A percentile compares a stretch with the other conserved stretches of the same genome.
These are phyloP conservation scores for Thermothielavioides terrestris DNA, from an alignment of 495 filamentous ascomycete species.

Conservation along the genomic window DNA sequence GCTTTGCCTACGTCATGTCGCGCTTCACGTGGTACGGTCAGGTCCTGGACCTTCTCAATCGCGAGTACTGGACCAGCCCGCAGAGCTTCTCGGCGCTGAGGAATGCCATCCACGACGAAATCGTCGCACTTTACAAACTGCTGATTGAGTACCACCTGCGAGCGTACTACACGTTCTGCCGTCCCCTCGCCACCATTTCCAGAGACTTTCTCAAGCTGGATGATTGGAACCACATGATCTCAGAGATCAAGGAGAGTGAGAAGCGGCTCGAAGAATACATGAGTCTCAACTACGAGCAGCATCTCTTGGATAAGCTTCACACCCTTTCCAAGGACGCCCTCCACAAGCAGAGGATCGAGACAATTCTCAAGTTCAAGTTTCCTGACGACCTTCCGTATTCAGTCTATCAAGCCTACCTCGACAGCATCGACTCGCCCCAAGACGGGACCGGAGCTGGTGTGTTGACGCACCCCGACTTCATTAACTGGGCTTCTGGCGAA, in stretches of 20 bases:
- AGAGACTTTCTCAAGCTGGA: conserved; percentile 18
- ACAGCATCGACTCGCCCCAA: conserved; percentile 13
- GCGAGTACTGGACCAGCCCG: conserved; percentile 16
- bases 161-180: conserved; percentile 17
- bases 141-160: conserved; percentile 18
- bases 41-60: conserved; percentile 15
- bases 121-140: conserved; percentile 14
- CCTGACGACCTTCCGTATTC: conserved; percentile 17
- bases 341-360: conserved; percentile 13
- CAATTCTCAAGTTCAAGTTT: conserved; percentile 18
- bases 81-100: conserved; percentile 8
- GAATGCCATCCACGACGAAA: conserved; percentile 5
- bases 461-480: conserved; percentile 8
- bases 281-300: conserved; percentile 14
- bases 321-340: conserved; percentile 15
- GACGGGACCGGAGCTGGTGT: conserved; percentile 12
- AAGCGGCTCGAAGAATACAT: conserved; percentile 14
- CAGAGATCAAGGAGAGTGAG: conserved; percentile 11
- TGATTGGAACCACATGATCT: conserved; percentile 16
- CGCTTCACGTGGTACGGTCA: conserved; percentile 16
- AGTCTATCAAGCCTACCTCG: conserved; percentile 18
- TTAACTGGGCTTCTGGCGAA: conserved; percentile 7
- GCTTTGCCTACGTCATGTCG: conserved; percentile 21
- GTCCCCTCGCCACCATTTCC: conserved; percentile 7
- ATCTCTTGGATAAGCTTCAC: conserved; percentile 17